Conservation (phyloP, 2,329 filamentous ascomycete genomes). For the Periconia macrospinosa region DNA sequence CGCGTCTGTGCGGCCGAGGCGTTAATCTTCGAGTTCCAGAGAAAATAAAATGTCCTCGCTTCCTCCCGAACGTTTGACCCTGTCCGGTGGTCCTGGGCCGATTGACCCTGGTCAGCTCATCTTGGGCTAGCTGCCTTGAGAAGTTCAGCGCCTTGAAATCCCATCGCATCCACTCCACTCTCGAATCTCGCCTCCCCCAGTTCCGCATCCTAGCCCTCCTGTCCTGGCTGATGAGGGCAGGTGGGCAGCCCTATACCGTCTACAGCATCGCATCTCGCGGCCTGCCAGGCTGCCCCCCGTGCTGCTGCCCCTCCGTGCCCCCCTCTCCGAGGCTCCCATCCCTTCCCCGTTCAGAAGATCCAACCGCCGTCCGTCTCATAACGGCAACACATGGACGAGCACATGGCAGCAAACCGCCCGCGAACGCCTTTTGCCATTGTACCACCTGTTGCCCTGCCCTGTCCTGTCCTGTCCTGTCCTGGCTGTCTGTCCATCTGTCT, state of each 20-base stretch:
- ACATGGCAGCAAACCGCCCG: too few relatives aligned
- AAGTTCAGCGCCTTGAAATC: neutral
- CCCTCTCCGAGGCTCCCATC: too few relatives aligned
- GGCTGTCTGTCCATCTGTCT: too few relatives aligned
- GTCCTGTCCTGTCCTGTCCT: too few relatives aligned
- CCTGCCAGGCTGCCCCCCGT: too few relatives aligned
- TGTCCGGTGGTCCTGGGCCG: slow-evolving; percentile 11
- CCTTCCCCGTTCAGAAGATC: too few relatives aligned
- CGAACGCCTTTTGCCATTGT: too few relatives aligned
- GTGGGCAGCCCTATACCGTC: neutral
- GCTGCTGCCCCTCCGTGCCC: too few relatives aligned
- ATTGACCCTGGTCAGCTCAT: slow-evolving; percentile 20
- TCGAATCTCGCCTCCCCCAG: slow-evolving; percentile 26
- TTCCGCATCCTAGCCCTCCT: neutral
- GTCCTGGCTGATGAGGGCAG: too few relatives aligned
- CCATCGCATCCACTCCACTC: neutral
- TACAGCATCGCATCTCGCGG: neutral
- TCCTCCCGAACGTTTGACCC: slow-evolving; percentile 2
- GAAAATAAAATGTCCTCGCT: slow-evolving; percentile 13
- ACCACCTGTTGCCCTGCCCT: too few relatives aligned
- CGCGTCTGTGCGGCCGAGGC: slow-evolving; percentile 35
- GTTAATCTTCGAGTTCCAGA: slow-evolving; percentile 34
- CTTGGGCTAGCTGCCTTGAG: slow-evolving; percentile 7
- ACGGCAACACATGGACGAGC: too few relatives aligned
- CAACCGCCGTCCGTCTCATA: too few relatives aligned